Evolutionary conservation across 2,329 filamentous ascomycete species (phyloP).

Genomic region (Sporothrix luriei): DNA sequence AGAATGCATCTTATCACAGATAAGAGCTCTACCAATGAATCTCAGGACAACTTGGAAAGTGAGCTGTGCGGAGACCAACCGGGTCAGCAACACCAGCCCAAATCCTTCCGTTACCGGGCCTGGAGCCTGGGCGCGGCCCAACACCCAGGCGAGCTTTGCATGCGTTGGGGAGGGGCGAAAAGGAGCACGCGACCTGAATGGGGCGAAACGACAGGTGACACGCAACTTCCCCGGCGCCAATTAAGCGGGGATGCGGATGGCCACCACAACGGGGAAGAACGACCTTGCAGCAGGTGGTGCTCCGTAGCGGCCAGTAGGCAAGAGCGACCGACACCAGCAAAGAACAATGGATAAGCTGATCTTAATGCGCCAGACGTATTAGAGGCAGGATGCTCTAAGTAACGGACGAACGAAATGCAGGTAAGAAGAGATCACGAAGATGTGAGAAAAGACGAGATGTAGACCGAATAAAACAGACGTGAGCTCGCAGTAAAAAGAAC

Average conservation of each 20-base stretch:
- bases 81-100: no score
- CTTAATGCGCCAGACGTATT: no score
- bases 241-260: not conserved
- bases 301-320: not conserved
- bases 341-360: no score
- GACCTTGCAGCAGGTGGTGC: no score
- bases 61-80: constrained; percentile 3
- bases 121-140: constrained; percentile 4
- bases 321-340: not conserved
- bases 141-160: constrained; percentile 1
- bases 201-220: not conserved
- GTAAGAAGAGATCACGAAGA: not conserved
- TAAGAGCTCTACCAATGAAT: no score
- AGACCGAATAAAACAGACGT: not conserved
- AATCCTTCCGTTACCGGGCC: not conserved
- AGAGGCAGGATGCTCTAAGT: no score
- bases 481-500: not conserved
- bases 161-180: constrained; percentile 10
- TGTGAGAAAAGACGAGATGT: not conserved
- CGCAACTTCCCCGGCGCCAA: constrained; percentile 5
- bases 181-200: constrained; percentile 27
- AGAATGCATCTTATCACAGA: not conserved
- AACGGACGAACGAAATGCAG: not conserved
- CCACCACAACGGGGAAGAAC: constrained; percentile 18
- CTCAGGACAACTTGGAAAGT: no score